Base-by-base conservation (phyloP, 305 asterid species). In the Solanum chacoense region DNA sequence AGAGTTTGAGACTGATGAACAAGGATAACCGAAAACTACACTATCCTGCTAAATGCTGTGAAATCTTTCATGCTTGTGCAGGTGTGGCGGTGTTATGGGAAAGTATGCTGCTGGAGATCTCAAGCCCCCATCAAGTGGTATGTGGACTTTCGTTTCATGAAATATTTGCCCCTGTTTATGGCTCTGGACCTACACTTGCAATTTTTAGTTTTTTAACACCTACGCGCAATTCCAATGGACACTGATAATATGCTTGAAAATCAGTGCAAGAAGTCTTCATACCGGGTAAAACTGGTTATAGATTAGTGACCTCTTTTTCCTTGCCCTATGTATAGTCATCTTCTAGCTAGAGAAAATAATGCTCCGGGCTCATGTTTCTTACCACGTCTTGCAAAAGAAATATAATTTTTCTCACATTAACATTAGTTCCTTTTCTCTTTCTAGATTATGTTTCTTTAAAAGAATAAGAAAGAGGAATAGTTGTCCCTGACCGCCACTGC, bases 21-120 rank as follows among this genome's bases (percentile, higher is more conserved):
- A 13, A 16, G 71, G 71, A 42, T 20, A 9, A 81, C 37, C 4
- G 20, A 12, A 83, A 83, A 83, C 12, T 18, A 50, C 38, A 31
- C 40, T 6, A 8, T 31, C 42, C 42, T 55, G 31, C 73, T 50
- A 50, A 83, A 6, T 20, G 37, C 69, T 83, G 42, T 55, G 42
- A 83, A 83, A 31, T 81, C 22, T 42, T 81, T 45, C 86, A 28
- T 81, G 28, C 71, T 45, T 83, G 22, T 83, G 42, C 89, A 97
- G 99, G 99, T 97, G 99, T 91, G 99, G 99, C 38, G 99, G 99
- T 89, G 99, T 97, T 88, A 94, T 96, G 98, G 99, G 99, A 86
- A 97, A 96, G 92, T 97, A 97, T 90, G 98, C 98, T 32, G 99
- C 98, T 91, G 99, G 99, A 90, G 99, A 95, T 90, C 94, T 97